These are phyloP conservation scores for Penicillium oxalicum DNA, from an alignment of 2,329 filamentous ascomycete species.

Conservation along the genomic window DNA sequence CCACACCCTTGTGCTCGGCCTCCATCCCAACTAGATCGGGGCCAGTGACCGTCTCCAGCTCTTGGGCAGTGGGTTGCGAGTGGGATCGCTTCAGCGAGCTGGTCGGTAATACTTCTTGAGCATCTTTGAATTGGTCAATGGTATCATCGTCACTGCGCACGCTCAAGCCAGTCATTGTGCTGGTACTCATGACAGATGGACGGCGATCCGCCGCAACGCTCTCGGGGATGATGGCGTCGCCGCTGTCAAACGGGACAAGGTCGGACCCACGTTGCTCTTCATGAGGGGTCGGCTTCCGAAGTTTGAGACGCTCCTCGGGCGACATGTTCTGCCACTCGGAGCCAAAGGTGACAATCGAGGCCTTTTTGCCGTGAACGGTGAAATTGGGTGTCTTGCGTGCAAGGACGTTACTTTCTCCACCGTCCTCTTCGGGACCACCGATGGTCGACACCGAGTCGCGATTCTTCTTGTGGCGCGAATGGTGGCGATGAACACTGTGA, in stretches of 20 bases:
- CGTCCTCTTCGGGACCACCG: slow-evolving; percentile 48
- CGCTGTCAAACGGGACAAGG: slow-evolving; percentile 22
- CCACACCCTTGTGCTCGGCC: background rate
- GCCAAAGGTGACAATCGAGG: slow-evolving; percentile 92
- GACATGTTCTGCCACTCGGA: slow-evolving; percentile 78
- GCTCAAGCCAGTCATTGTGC: slow-evolving; percentile 61
- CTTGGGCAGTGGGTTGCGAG: background rate
- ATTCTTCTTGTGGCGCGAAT: slow-evolving; percentile 68
- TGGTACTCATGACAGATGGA: slow-evolving; percentile 58
- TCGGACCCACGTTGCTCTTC: slow-evolving; percentile 36
- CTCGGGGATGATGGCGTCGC: slow-evolving; percentile 24
- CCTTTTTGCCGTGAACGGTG: slow-evolving; percentile 95
- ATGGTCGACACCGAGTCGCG: slow-evolving; percentile 64
- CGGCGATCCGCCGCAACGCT: slow-evolving; percentile 46
- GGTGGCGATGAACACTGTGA: slow-evolving; percentile 54
- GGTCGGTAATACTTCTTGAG: slow-evolving; percentile 14
- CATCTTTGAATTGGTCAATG: slow-evolving; percentile 19
- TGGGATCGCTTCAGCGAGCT: slow-evolving; percentile 3
- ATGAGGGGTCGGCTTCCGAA: slow-evolving; percentile 47
- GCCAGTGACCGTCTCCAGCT: background rate
- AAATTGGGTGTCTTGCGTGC: slow-evolving; percentile 80
- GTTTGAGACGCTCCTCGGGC: slow-evolving; percentile 64
- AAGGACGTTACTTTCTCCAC: slow-evolving; percentile 59
- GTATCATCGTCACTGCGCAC: slow-evolving; percentile 22
- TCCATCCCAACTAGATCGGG: background rate